Conservation (phyloP, 2,329 filamentous ascomycete genomes). For the Colletotrichum incanum region DNA sequence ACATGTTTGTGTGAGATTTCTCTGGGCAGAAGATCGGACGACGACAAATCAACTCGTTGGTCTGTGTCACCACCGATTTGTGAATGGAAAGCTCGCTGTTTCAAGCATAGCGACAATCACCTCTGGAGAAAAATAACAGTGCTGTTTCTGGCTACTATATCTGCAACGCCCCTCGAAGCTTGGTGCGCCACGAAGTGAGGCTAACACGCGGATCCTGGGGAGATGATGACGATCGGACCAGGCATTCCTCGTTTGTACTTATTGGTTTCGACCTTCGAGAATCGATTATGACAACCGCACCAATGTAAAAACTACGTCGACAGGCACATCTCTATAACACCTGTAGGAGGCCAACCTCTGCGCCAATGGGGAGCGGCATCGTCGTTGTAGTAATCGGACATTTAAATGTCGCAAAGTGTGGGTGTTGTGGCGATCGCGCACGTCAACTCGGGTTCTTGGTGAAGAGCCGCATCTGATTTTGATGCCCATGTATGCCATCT, state of each 20-base stretch:
- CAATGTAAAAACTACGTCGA: not conserved
- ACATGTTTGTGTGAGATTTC: not conserved
- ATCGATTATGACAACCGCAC: not conserved
- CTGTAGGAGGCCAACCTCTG: not conserved
- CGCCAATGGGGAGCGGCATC: not conserved
- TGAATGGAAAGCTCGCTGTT: not conserved
- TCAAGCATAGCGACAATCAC: not conserved
- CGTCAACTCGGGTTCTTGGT: not conserved
- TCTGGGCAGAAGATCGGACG: not conserved
- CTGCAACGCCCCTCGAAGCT: not conserved
- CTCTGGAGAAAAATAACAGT: too few relatives aligned
- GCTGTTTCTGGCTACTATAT: not conserved
- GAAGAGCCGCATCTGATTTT: not conserved
- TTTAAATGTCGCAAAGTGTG: slow-evolving; percentile 20
- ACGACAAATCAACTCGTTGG: not conserved
- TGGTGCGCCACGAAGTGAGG: not conserved
- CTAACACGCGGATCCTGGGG: not conserved
- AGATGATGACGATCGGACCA: not conserved
- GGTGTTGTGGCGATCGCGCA: slow-evolving; percentile 6
- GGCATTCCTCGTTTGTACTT: too few relatives aligned
- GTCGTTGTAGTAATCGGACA: not conserved
- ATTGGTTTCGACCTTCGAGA: too few relatives aligned
- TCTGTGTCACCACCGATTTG: not conserved
- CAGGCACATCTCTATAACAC: not conserved
- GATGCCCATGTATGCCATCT: too few relatives aligned